Base-by-base conservation (phyloP, 257 asterid species). In the Capsicum rhomboideum region DNA sequence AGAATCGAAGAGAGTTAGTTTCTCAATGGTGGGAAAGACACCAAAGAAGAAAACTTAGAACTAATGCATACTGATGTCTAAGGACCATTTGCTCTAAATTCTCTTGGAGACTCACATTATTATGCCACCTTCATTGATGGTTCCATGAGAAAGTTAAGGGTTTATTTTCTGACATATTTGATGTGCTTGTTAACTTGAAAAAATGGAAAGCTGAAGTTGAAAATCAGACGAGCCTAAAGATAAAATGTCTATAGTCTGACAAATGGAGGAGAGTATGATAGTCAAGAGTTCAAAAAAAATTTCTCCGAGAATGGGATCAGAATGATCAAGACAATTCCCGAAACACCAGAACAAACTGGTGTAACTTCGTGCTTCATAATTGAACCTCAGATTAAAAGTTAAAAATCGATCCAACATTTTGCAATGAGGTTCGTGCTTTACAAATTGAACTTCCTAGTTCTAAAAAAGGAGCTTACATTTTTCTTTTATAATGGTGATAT, bases 41-140 rank as follows among this genome's bases (percentile, higher is more conserved):
- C 64, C 17, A 9, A 61, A 82, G 59, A 13, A 29, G n/a, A 69
- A 74, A 52, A 34, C 4, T 6, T 85, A 2, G 83, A 85, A 12
- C 23, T 82, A 16, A 67, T 85, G 14, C 85, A 85, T 44, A 69
- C 31, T 14, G 78, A 26, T 58, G 67, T 71, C 4, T 81, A 82
- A 63, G 67, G 85, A 54, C 69, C 69, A 8, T 21, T 56, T 16
- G 50, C 37, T 6, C 29, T 80, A 10, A 11, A 21, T 55, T 59
- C 78, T 9, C 29, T 85, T 55, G 54, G 79, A 28, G 49, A 20
- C 23, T 37, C 21, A 34, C 13, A 5, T 18, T n/a, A 56, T 56
- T 56, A n/a, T 56, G 64, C 20, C 64, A 18, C 64, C 28, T 56
- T 56, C 5, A n/a, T 56, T 18, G 64, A 56, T 2, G 64, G 4